phyloP scores from a whole-genome alignment of 2,329 filamentous ascomycete genomes.

The Akanthomyces dipterigenus region DNA sequence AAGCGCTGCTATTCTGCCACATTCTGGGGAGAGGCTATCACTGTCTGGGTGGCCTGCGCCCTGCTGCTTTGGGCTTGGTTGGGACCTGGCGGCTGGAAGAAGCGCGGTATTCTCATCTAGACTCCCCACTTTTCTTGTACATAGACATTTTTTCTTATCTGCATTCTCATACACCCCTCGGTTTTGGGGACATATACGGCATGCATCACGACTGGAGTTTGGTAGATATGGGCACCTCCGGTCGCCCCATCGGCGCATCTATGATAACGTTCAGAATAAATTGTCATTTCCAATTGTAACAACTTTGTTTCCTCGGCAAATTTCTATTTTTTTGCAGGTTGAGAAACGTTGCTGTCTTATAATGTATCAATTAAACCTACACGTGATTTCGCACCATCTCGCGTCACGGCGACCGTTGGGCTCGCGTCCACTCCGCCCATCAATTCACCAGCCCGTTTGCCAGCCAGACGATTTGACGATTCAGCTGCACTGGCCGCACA shows the following conservation, averaged over 20 bases:
- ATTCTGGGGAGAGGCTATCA: constrained; percentile 80
- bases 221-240: neutral
- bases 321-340: neutral
- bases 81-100: constrained; percentile 67
- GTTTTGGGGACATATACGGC: neutral
- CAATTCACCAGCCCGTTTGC: neutral
- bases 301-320: neutral
- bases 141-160: neutral
- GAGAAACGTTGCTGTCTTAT: neutral
- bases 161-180: neutral
- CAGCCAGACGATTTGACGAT: neutral
- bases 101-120: constrained; percentile 63
- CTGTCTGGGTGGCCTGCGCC: constrained; percentile 69
- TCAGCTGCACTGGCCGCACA: neutral
- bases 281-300: neutral
- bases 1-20: constrained; percentile 70
- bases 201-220: constrained; percentile 4
- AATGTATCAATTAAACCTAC: constrained; percentile 1
- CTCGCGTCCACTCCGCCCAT: constrained; percentile 6
- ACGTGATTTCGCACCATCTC: constrained; percentile 13
- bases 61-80: constrained; percentile 78
- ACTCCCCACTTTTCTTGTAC: neutral
- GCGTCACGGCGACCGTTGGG: neutral
- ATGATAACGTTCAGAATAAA: neutral
- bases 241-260: neutral